Evolutionary conservation across 73 alveolate species (phyloP).

Genomic region (Tetrahymena elliotti): DNA sequence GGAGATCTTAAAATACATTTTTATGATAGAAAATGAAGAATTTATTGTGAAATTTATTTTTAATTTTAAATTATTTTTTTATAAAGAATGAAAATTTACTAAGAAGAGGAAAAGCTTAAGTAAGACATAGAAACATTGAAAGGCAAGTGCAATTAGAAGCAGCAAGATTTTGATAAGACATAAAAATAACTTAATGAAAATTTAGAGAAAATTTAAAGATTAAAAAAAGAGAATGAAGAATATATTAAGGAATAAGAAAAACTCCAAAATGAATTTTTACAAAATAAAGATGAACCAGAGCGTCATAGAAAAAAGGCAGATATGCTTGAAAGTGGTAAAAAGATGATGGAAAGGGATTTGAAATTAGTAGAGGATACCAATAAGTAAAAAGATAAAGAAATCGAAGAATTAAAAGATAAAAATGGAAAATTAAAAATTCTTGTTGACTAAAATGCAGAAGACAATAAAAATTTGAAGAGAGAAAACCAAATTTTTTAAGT

Average conservation of each 20-base stretch:
- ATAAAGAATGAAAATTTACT: slow-evolving; percentile 16
- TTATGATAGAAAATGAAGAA: too few species aligned
- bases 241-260: slow-evolving; percentile 46
- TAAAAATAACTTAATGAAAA: slow-evolving; percentile 14
- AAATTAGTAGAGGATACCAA: slow-evolving; percentile 49
- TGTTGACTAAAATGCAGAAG: slow-evolving; percentile 22
- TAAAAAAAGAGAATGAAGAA: slow-evolving; percentile 41
- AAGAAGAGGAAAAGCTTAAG: slow-evolving; percentile 46
- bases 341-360: slow-evolving; percentile 43
- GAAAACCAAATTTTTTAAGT: background rate
- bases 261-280: slow-evolving; percentile 43
- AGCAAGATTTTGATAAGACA: slow-evolving; percentile 34
- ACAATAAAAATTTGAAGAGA: background rate
- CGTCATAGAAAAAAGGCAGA: slow-evolving; percentile 63
- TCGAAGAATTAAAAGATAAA: slow-evolving; percentile 20
- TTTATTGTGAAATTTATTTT: too few species aligned
- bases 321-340: slow-evolving; percentile 54
- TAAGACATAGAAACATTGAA: slow-evolving; percentile 50
- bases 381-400: slow-evolving; percentile 36
- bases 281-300: slow-evolving; percentile 67
- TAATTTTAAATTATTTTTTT: background rate
- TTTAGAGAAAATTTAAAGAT: slow-evolving; percentile 8
- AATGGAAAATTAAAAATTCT: background rate
- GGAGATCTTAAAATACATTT: too few species aligned
- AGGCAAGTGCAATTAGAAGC: slow-evolving; percentile 36